Evolutionary conservation across 345 rosid genomes (phyloP).

Genomic region (Nasturtium officinale): DNA sequence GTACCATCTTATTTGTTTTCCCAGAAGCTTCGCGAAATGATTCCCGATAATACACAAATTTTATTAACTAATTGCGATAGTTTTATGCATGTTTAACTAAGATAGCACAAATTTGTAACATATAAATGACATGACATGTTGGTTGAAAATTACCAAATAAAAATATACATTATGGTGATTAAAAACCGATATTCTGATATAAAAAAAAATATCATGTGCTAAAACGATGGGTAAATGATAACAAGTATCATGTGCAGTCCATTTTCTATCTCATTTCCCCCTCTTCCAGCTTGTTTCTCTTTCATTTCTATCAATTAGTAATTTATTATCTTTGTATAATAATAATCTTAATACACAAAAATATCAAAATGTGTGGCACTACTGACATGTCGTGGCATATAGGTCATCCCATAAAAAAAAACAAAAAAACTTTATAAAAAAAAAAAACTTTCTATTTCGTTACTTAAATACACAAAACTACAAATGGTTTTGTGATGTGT

Average conservation of each 20-base stretch:
- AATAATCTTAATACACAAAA: background rate
- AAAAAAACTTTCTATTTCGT: background rate
- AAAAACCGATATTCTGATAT: background rate
- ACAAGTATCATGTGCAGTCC: background rate
- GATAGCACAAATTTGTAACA: background rate
- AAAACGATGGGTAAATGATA: too few species aligned
- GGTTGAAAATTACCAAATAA: background rate
- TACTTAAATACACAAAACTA: constrained; percentile 15
- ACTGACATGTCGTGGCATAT: constrained; percentile 32
- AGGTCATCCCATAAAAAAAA: constrained; percentile 20
- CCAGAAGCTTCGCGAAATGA: background rate
- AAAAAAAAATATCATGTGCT: too few species aligned
- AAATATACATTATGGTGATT: background rate
- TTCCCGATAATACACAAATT: background rate
- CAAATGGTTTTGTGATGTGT: constrained; percentile 25
- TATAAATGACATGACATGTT: background rate
- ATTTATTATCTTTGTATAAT: background rate
- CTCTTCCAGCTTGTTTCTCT: background rate
- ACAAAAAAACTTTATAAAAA: background rate
- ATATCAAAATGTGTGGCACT: constrained; percentile 22
- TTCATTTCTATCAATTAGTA: background rate
- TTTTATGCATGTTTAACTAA: background rate
- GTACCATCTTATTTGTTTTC: background rate
- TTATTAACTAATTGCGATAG: background rate
- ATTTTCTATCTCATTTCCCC: background rate